Percentiles rank a stretch among this genome's conserved stretches.
phyloP scores from a whole-genome alignment of 176 grass and related monocot genomes.

The Canna indica region DNA sequence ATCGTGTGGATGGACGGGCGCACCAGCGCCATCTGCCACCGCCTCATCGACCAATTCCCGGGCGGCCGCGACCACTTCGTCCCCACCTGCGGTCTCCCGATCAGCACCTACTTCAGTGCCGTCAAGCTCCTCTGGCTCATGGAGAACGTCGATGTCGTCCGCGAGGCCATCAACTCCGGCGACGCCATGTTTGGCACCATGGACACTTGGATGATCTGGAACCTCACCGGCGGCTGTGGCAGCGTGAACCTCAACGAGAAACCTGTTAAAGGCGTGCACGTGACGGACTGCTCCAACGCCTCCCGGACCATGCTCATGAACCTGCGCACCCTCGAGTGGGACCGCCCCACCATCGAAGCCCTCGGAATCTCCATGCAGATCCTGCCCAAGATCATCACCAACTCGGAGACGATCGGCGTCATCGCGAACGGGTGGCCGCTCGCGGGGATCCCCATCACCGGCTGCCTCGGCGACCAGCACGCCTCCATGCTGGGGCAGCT shows the following conservation, averaged over 20 bases:
- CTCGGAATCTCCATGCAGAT: slow-evolving; percentile 50
- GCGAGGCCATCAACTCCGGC: slow-evolving; percentile 41
- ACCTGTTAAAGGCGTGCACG: slow-evolving; percentile 39
- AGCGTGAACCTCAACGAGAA: slow-evolving; percentile 26
- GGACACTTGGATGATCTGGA: slow-evolving; percentile 95
- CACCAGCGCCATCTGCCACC: slow-evolving; percentile 81
- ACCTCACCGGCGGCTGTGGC: slow-evolving; percentile 58
- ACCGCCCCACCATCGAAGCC: slow-evolving; percentile 39
- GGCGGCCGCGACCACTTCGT: slow-evolving; percentile 79
- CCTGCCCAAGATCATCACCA: slow-evolving; percentile 86
- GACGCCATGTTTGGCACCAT: slow-evolving; percentile 85
- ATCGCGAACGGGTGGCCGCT: slow-evolving; percentile 53
- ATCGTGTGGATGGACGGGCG: slow-evolving; percentile 98
- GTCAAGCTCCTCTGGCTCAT: slow-evolving; percentile 79
- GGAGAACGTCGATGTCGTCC: slow-evolving; percentile 72
- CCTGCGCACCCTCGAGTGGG: slow-evolving; percentile 72
- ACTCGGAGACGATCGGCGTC: slow-evolving; percentile 60
- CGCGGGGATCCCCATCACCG: slow-evolving; percentile 48
- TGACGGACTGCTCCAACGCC: slow-evolving; percentile 88
- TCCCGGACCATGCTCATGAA: slow-evolving; percentile 97
- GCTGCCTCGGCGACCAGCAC: slow-evolving; percentile 83
- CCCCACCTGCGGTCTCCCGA: slow-evolving; percentile 56
- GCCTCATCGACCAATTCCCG: slow-evolving; percentile 24
- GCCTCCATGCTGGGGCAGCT: slow-evolving; percentile 82
- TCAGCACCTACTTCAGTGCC: slow-evolving; percentile 96